Conservation (phyloP, 768 basidiomycete species). For the Trametes elegans region DNA sequence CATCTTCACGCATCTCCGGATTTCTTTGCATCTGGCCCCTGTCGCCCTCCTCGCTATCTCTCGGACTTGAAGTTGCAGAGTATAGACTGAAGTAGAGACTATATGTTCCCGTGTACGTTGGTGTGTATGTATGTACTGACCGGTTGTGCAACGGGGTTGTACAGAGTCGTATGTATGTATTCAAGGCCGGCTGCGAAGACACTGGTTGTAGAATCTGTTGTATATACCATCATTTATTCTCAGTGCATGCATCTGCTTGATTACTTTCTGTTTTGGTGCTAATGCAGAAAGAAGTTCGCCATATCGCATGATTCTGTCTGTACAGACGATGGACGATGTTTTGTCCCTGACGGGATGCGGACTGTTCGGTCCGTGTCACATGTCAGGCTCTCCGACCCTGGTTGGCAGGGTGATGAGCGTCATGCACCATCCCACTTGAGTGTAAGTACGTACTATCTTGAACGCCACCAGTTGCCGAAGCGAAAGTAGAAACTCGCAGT, state of each 20-base stretch:
- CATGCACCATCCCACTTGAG: no score
- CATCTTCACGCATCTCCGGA: slow-evolving; percentile 1
- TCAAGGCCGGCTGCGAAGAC: not conserved
- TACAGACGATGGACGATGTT: no score
- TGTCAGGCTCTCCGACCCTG: no score
- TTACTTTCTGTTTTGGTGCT: not conserved
- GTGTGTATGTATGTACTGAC: not conserved
- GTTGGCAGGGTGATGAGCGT: no score
- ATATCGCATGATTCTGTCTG: no score
- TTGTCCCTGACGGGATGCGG: no score
- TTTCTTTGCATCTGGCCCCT: no score
- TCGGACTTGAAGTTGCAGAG: slow-evolving; percentile 13
- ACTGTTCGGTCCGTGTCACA: no score
- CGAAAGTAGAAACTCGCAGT: no score
- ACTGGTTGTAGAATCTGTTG: slow-evolving; percentile 5
- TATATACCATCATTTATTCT: not conserved
- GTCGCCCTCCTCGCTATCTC: slow-evolving; percentile 3
- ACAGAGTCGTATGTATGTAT: not conserved
- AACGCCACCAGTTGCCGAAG: no score
- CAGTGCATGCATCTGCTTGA: not conserved
- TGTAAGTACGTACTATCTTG: no score
- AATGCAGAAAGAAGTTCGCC: no score
- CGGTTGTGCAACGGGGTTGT: not conserved
- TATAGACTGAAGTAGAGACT: slow-evolving; percentile 4
- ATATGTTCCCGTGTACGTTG: not conserved